These are phyloP conservation scores for Uronychia setigera DNA, from an alignment of 73 alveolate species.

Conservation along the genomic window DNA sequence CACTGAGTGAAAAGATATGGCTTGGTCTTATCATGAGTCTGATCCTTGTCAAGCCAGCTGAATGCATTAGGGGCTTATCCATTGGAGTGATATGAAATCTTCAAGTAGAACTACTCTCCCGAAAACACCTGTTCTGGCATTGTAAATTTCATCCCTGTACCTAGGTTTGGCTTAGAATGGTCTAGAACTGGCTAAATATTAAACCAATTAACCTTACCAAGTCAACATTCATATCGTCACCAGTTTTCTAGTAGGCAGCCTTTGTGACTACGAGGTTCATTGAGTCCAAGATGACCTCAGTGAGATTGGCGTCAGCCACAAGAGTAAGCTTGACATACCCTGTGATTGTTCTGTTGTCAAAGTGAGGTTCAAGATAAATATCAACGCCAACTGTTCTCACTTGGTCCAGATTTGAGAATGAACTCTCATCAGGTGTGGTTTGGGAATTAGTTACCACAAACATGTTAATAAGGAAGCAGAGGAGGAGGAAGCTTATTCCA, in stretches of 20 bases:
- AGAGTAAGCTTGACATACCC: background rate
- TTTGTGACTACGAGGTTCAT: background rate
- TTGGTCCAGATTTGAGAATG: slow-evolving; percentile 14
- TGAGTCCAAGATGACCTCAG: background rate
- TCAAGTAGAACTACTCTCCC: background rate
- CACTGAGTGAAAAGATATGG: slow-evolving; percentile 94
- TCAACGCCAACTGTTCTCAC: background rate
- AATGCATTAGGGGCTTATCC: slow-evolving; percentile 55
- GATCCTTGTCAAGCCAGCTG: slow-evolving; percentile 79
- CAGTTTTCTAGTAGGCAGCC: background rate
- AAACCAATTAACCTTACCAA: background rate
- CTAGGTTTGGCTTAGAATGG: background rate
- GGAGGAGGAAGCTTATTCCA: too few species aligned
- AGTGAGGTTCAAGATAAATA: background rate
- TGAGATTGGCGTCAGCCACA: background rate
- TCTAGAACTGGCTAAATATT: background rate
- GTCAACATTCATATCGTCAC: background rate
- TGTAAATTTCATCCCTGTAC: background rate
- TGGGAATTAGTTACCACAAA: too few species aligned
- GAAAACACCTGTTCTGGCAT: background rate
- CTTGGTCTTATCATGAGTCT: slow-evolving; percentile 68
- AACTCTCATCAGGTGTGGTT: too few species aligned
- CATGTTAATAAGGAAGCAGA: too few species aligned
- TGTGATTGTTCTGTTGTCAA: background rate
- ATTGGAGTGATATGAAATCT: background rate